Evolutionary conservation across 106 monocot species (phyloP), one percentile per base, ranked within the genome.

Genomic region (Phalaenopsis equestris): DNA sequence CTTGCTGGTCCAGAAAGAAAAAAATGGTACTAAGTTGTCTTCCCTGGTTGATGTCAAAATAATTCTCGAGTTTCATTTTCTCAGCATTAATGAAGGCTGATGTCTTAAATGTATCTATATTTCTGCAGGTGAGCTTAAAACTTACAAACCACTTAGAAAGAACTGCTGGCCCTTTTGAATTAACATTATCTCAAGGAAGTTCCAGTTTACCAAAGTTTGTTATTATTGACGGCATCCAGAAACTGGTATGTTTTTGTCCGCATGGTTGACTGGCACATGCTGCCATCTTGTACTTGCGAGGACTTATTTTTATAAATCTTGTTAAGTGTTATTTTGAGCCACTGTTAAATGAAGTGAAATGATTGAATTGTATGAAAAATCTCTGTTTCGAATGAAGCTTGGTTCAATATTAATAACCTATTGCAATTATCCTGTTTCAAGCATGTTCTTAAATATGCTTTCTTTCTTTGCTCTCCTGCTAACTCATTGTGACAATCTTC

Each of bases 211-310:
- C 91, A 55, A 98, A 84, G 79, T 81, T 67, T 83, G 86, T 94
- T 56, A 81, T 92, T 86, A 77, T 98, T 58, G 89, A 89, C 83
- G 98, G 98, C 83, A 77, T 91, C 37, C 90, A 98, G 72, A 94
- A 94, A 79, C 73, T 89, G 92, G 98, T 97, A 81, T 87, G 88
- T 6, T 74, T 74, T 7, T 74, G 72, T 65, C 24, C 21, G 5
- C 70, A 3, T 39, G 14, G 70, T 70, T 38, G 36, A 70, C 39
- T 70, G 36, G 4, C 10, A 56, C 10, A 10, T 30, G 67, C 67
- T 24, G 30, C n/a, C 3, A 2, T 67, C 57, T 18, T 57, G 18
- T 57, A 65, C 64, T 65, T 65, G 21, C 24, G 21, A 65, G 24
- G 24, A 65, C 8, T 65, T 23, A 21, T 65, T 65, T 65, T 65